Percentiles rank a stretch among this genome's conserved stretches.
These are phyloP conservation scores for Pezicula neosporulosa DNA, from an alignment of 2,329 filamentous ascomycete species.

Conservation along the genomic window DNA sequence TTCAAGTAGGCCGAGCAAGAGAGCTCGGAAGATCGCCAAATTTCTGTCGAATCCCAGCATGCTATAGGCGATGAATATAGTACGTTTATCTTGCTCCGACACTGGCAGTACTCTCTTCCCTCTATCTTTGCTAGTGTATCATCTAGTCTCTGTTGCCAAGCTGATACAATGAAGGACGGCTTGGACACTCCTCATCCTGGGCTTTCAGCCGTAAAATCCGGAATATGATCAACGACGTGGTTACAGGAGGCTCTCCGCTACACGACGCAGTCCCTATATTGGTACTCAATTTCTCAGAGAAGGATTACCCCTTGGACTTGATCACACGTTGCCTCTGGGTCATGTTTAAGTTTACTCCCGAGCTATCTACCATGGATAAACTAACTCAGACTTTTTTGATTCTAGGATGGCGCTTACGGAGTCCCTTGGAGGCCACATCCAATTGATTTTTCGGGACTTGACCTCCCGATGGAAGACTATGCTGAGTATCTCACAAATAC, in stretches of 20 bases:
- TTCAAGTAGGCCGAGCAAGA: neutral
- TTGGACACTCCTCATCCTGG: neutral
- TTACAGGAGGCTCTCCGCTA: neutral
- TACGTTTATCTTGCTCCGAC: neutral
- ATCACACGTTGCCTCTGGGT: too few relatives aligned
- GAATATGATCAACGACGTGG: neutral
- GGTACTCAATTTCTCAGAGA: too few relatives aligned
- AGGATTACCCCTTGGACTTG: too few relatives aligned
- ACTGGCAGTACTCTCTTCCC: neutral
- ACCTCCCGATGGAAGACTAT: neutral
- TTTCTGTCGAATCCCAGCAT: neutral
- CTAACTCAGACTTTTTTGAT: too few relatives aligned
- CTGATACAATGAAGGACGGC: neutral
- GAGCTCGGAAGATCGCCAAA: neutral
- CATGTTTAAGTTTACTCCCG: too few relatives aligned
- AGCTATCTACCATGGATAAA: too few relatives aligned
- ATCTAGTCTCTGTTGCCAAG: neutral
- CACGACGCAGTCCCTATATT: neutral
- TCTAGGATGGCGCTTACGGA: neutral
- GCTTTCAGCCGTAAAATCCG: neutral
- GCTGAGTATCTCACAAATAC: constrained; percentile 1
- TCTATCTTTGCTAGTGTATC: neutral
- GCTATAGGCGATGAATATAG: constrained; percentile 1
- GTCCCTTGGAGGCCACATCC: neutral
- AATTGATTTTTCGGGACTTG: neutral